Evolutionary conservation across 495 filamentous ascomycete genomes (phyloP).

Genomic region (Aspergillus egyptiacus): DNA sequence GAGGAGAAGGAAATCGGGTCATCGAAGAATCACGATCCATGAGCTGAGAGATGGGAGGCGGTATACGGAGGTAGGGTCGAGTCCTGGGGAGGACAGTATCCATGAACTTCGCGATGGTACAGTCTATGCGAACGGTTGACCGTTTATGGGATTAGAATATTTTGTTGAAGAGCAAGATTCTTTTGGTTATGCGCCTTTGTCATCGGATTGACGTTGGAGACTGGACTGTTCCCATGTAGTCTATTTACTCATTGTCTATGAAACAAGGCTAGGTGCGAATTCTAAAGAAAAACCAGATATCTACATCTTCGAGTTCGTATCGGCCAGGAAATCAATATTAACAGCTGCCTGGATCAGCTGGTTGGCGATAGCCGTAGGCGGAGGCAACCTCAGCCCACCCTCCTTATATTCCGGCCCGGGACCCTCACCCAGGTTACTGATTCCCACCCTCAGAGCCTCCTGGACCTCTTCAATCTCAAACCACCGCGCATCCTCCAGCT

Average conservation of each 20-base stretch:
- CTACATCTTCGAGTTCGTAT: slow-evolving; percentile 33
- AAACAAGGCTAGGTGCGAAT: slow-evolving; percentile 1
- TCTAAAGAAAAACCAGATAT: neutral
- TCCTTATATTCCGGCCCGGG: slow-evolving; percentile 63
- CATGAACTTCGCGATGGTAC: slow-evolving; percentile 45
- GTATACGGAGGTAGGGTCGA: slow-evolving; percentile 39
- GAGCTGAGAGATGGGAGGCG: slow-evolving; percentile 41
- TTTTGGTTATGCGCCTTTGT: too few species aligned
- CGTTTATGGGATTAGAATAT: neutral
- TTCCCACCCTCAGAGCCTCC: slow-evolving; percentile 54
- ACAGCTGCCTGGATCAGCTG: slow-evolving; percentile 56
- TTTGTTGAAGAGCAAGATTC: too few species aligned
- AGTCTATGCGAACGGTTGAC: slow-evolving; percentile 37
- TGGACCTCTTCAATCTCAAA: slow-evolving; percentile 55
- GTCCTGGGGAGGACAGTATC: slow-evolving; percentile 32
- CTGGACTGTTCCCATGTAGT: too few species aligned
- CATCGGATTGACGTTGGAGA: too few species aligned
- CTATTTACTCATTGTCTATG: slow-evolving; percentile 5
- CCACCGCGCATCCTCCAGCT: slow-evolving; percentile 88
- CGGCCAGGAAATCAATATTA: slow-evolving; percentile 39
- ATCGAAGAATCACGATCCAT: slow-evolving; percentile 38
- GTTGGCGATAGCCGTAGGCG: slow-evolving; percentile 74
- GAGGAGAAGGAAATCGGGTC: slow-evolving; percentile 26
- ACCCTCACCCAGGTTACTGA: slow-evolving; percentile 60
- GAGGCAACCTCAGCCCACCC: slow-evolving; percentile 64